Evolutionary conservation across 177 flowering plant species (phyloP).

Genomic region (Vitis hybrid): DNA sequence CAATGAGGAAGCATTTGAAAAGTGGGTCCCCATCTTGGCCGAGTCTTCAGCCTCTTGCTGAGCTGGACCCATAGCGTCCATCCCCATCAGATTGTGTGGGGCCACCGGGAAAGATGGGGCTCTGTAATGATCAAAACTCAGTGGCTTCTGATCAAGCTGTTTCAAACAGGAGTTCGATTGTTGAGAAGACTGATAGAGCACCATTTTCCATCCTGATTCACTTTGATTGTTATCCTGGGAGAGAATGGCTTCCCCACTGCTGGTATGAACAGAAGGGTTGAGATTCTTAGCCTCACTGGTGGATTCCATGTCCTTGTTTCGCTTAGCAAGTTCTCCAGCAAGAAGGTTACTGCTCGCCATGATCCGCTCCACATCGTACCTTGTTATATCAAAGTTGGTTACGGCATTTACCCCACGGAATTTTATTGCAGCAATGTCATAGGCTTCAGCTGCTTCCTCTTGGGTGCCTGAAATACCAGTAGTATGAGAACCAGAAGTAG

Average conservation of each 20-base stretch:
- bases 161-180: constrained; percentile 4
- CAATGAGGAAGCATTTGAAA: constrained; percentile 35
- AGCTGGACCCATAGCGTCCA: constrained; percentile 8
- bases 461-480: constrained; percentile 36
- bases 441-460: constrained; percentile 61
- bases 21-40: constrained; percentile 21
- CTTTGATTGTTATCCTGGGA: constrained; percentile 8
- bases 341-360: constrained; percentile 48
- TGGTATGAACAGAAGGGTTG: constrained; percentile 4
- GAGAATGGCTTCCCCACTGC: constrained; percentile 9
- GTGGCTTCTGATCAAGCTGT: constrained; percentile 14
- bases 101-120: constrained; percentile 13
- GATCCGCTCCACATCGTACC: constrained; percentile 45
- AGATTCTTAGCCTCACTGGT: constrained; percentile 10
- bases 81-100: constrained; percentile 7
- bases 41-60: constrained; percentile 23
- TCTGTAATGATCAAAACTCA: constrained; percentile 8
- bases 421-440: constrained; percentile 53
- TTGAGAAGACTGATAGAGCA: constrained; percentile 22
- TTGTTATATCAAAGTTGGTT: constrained; percentile 47
- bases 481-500: not conserved
- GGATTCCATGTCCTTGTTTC: constrained; percentile 9
- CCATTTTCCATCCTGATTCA: constrained; percentile 30
- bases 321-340: constrained; percentile 37
- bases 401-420: constrained; percentile 48